Conservation (phyloP, 1,284 basidiomycete species). For the Xerocomus minutiporus region DNA sequence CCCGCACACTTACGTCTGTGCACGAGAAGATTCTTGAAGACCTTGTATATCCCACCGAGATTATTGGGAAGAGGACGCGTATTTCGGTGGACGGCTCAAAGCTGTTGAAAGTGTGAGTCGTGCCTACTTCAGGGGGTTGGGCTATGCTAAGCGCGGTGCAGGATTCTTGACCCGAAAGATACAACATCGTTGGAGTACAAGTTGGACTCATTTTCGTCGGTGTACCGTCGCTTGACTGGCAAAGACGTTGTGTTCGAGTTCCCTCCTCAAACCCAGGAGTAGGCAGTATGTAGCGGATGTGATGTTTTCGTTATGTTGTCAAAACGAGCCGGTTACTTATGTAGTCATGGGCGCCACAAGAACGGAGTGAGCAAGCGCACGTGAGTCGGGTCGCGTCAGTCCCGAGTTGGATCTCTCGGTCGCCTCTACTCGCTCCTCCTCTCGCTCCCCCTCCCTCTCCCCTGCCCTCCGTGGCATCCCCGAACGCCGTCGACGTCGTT, state of each 20-base stretch:
- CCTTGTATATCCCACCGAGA: slow-evolving; percentile 98
- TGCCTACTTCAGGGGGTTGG: slow-evolving; percentile 8
- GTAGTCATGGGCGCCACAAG: slow-evolving; percentile 24
- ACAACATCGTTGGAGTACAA: slow-evolving; percentile 99
- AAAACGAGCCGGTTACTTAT: slow-evolving; percentile 30
- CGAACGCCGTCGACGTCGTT: slow-evolving; percentile 27
- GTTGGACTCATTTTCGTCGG: slow-evolving; percentile 92
- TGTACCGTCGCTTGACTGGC: slow-evolving; percentile 91
- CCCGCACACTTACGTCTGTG: slow-evolving; percentile 94
- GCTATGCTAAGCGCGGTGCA: slow-evolving; percentile 35
- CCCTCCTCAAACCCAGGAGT: slow-evolving; percentile 65
- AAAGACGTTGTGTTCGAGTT: slow-evolving; percentile 93
- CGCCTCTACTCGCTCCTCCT: slow-evolving; percentile 17
- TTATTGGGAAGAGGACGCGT: slow-evolving; percentile 96
- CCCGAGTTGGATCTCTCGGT: slow-evolving; percentile 20
- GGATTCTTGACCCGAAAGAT: slow-evolving; percentile 98
- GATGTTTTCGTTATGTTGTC: slow-evolving; percentile 18
- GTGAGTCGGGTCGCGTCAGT: slow-evolving; percentile 34
- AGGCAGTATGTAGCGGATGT: slow-evolving; percentile 26
- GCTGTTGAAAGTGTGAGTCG: slow-evolving; percentile 88
- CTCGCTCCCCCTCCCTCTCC: slow-evolving; percentile 18
- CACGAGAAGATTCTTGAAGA: slow-evolving; percentile 99
- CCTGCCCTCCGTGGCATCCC: slow-evolving; percentile 35
- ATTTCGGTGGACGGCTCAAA: slow-evolving; percentile 88
- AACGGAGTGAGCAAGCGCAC: slow-evolving; percentile 22